Conservation (phyloP, 108 stramenopile species). For the Skeletonema costatum region DNA sequence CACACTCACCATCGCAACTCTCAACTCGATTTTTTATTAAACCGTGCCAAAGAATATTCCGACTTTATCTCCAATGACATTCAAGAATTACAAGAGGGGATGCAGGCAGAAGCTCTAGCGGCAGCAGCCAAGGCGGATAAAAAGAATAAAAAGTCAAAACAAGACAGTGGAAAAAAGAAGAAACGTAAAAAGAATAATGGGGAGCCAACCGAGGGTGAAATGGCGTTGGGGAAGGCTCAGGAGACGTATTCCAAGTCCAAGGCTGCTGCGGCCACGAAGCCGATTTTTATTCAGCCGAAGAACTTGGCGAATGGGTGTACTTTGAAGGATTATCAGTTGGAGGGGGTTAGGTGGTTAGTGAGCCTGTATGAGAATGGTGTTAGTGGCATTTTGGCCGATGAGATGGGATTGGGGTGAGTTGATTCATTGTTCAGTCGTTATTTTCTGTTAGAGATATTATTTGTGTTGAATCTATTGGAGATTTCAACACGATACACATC, state of each 20-base stretch:
- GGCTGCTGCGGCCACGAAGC: slow-evolving; percentile 41
- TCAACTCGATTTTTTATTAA: slow-evolving; percentile 85
- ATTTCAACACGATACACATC: not conserved
- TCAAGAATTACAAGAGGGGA: slow-evolving; percentile 72
- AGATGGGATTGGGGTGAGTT: slow-evolving; percentile 78
- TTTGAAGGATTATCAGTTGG: slow-evolving; percentile 88
- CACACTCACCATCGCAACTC: slow-evolving; percentile 63
- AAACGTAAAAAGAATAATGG: slow-evolving; percentile 55
- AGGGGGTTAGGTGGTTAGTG: slow-evolving; percentile 95
- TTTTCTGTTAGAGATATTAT: not conserved
- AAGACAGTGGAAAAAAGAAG: slow-evolving; percentile 42
- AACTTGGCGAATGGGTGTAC: slow-evolving; percentile 74
- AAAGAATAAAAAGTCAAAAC: slow-evolving; percentile 47
- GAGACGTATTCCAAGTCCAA: slow-evolving; percentile 52
- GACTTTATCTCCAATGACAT: slow-evolving; percentile 86
- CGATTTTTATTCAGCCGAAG: slow-evolving; percentile 85
- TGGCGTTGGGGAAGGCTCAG: slow-evolving; percentile 63
- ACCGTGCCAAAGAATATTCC: slow-evolving; percentile 85
- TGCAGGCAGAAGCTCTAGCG: slow-evolving; percentile 58
- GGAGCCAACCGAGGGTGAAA: slow-evolving; percentile 47
- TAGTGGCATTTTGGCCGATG: slow-evolving; percentile 98
- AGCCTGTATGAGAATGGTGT: slow-evolving; percentile 98
- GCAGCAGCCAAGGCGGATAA: slow-evolving; percentile 49
- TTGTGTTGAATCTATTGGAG: not conserved
- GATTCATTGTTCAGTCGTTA: not conserved